Base-by-base conservation (phyloP, 1,284 basidiomycete species). In the Vanrija humicola region DNA sequence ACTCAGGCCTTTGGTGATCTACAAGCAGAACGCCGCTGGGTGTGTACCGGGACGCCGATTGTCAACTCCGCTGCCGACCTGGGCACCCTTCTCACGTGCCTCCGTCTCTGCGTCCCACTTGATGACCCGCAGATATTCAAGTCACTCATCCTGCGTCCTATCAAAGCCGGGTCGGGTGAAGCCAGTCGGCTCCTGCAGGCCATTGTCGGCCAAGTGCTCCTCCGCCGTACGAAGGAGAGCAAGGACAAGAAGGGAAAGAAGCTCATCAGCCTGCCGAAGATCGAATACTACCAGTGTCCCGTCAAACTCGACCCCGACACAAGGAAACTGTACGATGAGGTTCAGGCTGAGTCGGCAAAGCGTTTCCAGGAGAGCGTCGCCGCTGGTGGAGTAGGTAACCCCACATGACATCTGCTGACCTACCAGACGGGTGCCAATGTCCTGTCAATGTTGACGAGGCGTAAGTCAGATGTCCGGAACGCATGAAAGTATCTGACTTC, bases 141-240 rank as follows among this genome's bases (percentile, higher is more conserved):
- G 65, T 79, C 86, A 6, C 77, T 90, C 18, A 76, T 90, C 12
- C 73, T 89, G 19, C 83, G 88, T 7, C 88, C 87, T 3, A 70
- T 92, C 50, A 86, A 86, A 62, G 76, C 83, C 38, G 88, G 85
- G 15, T 79, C 84, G 48, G 79, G 84, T 0, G 65, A 78, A 34
- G 89, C 89, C 7, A 84, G 81, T 21, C 85, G 85, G 63, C 74
- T 92, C 6, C 77, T 91, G n/a, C 81, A 86, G 85, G 88, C 87
- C 5, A 75, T 95, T n/a, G 90, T 94, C 82, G 84, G 79, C 44
- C 87, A 89, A 26, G 81, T 85, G 15, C 89, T 90, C 52, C 85
- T 95, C 45, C 85, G 90, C 6, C 82, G 90, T 34, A 92, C 89
- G 5, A 93, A 93, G 73, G 88, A 92, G 76, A 87, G 85, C 85